These are phyloP conservation scores for Olyra latifolia DNA, from an alignment of 176 grass and related monocot genomes.

Conservation along the genomic window DNA sequence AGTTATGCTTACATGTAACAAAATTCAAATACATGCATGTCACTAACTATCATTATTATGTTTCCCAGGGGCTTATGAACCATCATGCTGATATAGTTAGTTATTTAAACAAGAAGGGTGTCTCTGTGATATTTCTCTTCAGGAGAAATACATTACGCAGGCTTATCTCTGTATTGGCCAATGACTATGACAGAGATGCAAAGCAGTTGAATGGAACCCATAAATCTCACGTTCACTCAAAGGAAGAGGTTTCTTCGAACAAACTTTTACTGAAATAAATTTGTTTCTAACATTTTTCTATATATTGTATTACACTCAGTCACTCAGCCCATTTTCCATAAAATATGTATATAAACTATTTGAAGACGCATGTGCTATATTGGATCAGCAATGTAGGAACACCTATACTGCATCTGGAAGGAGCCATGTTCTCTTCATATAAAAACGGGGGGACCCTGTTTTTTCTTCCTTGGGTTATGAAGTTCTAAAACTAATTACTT, in stretches of 20 bases:
- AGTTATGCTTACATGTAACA: neutral
- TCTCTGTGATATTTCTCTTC: slow-evolving; percentile 90
- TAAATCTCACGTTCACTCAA: slow-evolving; percentile 94
- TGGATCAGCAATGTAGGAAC: neutral
- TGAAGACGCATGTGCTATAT: neutral
- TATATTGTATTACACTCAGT: neutral
- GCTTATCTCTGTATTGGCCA: slow-evolving; percentile 82
- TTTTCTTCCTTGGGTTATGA: slow-evolving; percentile 1
- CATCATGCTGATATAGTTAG: slow-evolving; percentile 67
- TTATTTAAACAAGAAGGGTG: slow-evolving; percentile 81
- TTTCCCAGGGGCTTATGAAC: slow-evolving; percentile 70
- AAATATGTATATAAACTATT: neutral
- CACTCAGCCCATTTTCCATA: neutral
- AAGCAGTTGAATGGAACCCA: slow-evolving; percentile 97
- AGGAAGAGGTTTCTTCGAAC: slow-evolving; percentile 61
- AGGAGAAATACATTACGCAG: slow-evolving; percentile 80
- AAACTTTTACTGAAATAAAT: neutral
- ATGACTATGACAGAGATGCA: slow-evolving; percentile 86
- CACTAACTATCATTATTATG: slow-evolving; percentile 26
- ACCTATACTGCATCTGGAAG: neutral
- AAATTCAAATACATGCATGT: neutral
- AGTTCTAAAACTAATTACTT: neutral
- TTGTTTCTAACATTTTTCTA: neutral
- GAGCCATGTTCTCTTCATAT: neutral
- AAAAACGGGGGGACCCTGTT: neutral